A percentile compares a stretch with the other conserved stretches of the same genome.
Evolutionary conservation across 2,329 filamentous ascomycete genomes (phyloP).

Genomic region (Dactylellina cionopaga): DNA sequence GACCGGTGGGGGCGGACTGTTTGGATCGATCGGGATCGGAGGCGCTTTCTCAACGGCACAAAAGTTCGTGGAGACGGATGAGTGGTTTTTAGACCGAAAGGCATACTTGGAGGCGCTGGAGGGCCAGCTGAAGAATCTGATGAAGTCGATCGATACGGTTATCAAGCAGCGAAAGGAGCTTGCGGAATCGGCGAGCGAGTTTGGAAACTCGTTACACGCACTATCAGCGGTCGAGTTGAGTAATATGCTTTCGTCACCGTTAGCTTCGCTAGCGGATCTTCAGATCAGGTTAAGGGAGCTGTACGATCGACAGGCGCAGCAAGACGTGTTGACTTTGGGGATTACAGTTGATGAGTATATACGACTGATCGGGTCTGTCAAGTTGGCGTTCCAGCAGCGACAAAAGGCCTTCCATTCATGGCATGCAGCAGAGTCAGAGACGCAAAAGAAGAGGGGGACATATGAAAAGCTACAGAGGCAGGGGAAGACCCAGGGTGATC

Average conservation of each 20-base stretch:
- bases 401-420: constrained; percentile 96
- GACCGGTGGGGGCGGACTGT: constrained; percentile 86
- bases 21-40: constrained; percentile 67
- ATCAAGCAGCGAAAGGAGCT: constrained; percentile 91
- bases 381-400: constrained; percentile 88
- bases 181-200: constrained; percentile 91
- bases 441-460: constrained; percentile 82
- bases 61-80: constrained; percentile 98
- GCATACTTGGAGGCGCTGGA: constrained; percentile 95
- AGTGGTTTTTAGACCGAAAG: constrained; percentile 98
- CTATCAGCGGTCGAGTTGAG: constrained; percentile 93
- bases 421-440: constrained; percentile 88
- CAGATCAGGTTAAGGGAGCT: constrained; percentile 94
- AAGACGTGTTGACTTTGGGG: constrained; percentile 93
- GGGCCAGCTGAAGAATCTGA: constrained; percentile 84
- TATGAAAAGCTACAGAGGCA: constrained; percentile 96
- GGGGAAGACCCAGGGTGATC: constrained; percentile 94
- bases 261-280: constrained; percentile 90
- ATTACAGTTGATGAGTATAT: constrained; percentile 99
- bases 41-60: constrained; percentile 65
- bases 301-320: constrained; percentile 95
- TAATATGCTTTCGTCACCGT: constrained; percentile 82
- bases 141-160: constrained; percentile 94
- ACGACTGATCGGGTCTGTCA: constrained; percentile 91
- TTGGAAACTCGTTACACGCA: constrained; percentile 90